Conservation (phyloP, 2,329 filamentous ascomycete species). For the Epichloe sibirici region DNA sequence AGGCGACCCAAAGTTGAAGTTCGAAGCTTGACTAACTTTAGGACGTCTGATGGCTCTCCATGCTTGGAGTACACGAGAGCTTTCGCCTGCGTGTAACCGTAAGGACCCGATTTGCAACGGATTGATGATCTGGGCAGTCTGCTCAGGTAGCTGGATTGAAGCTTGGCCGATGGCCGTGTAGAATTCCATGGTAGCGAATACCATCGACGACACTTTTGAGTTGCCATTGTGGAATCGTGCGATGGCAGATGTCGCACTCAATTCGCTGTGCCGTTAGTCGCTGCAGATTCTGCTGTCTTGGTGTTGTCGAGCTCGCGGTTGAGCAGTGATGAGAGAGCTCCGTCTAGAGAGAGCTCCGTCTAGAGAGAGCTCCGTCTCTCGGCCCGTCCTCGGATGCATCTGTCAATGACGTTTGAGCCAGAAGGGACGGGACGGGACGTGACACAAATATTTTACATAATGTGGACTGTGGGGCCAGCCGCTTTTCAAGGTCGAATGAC, state of each 20-base stretch:
- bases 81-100: constrained; percentile 77
- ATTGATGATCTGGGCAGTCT: constrained; percentile 16
- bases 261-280: background rate
- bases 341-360: background rate
- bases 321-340: background rate
- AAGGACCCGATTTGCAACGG: constrained; percentile 47
- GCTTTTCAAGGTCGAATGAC: too few species aligned
- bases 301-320: background rate
- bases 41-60: constrained; percentile 62
- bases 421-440: too few species aligned
- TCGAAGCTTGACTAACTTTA: constrained; percentile 35
- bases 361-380: background rate
- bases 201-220: constrained; percentile 12
- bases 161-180: constrained; percentile 12
- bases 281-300: background rate
- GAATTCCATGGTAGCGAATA: constrained; percentile 12
- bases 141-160: constrained; percentile 6
- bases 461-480: too few species aligned
- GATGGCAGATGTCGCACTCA: background rate
- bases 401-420: background rate
- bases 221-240: constrained; percentile 11
- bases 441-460: too few species aligned
- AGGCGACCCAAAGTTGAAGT: background rate
- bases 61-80: constrained; percentile 64
- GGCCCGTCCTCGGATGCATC: constrained; percentile 1